Conservation (phyloP, 163 green algal genomes). For the Picocystis sp. region DNA sequence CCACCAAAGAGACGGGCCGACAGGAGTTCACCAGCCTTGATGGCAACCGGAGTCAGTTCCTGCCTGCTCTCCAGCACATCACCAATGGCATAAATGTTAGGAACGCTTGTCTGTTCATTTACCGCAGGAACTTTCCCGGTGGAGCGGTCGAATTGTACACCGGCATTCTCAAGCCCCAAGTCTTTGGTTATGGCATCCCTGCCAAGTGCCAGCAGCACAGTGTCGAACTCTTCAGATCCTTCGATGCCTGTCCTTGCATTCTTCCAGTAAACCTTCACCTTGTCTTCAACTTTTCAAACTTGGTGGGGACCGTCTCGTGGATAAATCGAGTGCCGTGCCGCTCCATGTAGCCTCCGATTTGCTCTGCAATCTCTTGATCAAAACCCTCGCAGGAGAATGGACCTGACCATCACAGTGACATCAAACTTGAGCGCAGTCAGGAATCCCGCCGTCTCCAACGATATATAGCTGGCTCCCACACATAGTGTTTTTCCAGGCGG, state of each 20-base stretch:
- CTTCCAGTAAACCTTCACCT: conserved; percentile 20
- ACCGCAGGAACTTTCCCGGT: conserved; percentile 20
- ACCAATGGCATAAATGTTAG: conserved; percentile 30
- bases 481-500: conserved; percentile 28
- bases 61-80: conserved; percentile 25
- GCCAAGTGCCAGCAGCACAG: conserved; percentile 32
- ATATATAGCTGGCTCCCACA: conserved; percentile 31
- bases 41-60: conserved; percentile 32
- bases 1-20: conserved; percentile 19
- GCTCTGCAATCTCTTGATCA: conserved; percentile 26
- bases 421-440: conserved; percentile 25
- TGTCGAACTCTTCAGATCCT: conserved; percentile 24
- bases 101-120: conserved; percentile 24
- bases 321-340: conserved; percentile 21
- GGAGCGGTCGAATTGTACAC: conserved; percentile 12
- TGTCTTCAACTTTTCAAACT: conserved; percentile 22
- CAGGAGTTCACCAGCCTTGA: conserved; percentile 26
- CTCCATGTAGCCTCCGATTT: conserved; percentile 27
- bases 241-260: conserved; percentile 21
- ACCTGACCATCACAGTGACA: conserved; percentile 23
- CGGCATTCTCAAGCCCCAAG: conserved; percentile 14
- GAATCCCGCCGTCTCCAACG: conserved; percentile 28
- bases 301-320: conserved; percentile 12
- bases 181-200: conserved; percentile 12
- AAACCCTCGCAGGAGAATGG: conserved; percentile 30